These are phyloP conservation scores for Maudiozyma saulgeensis DNA, from an alignment of 805 yeast genomes.

Conservation along the genomic window DNA sequence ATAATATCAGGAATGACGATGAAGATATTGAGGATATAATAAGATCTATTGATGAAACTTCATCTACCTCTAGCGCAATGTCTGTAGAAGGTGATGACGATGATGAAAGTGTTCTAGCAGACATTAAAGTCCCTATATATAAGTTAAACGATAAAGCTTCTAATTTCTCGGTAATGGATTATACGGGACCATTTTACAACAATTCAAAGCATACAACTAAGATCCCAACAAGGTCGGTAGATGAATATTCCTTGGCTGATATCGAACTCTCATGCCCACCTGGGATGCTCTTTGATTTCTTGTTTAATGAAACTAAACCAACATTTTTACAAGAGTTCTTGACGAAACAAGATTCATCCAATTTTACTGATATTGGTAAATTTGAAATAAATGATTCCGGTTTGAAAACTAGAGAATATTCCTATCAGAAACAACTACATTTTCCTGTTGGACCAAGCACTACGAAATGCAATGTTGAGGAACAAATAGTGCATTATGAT, in stretches of 20 bases:
- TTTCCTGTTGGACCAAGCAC: constrained; percentile 90
- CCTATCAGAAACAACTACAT: constrained; percentile 65
- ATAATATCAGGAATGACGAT: constrained; percentile 8
- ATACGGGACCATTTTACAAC: constrained; percentile 50
- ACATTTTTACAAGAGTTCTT: constrained; percentile 35
- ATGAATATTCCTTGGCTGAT: constrained; percentile 46
- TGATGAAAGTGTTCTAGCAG: background rate
- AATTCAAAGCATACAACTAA: background rate
- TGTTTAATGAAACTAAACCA: constrained; percentile 55
- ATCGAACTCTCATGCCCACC: constrained; percentile 58
- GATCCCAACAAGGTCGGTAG: constrained; percentile 6
- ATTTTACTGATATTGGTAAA: constrained; percentile 28
- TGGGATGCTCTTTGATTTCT: constrained; percentile 58
- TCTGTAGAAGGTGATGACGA: background rate
- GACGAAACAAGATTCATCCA: constrained; percentile 31
- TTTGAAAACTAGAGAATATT: constrained; percentile 40
- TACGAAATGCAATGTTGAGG: constrained; percentile 62
- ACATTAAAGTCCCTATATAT: constrained; percentile 12
- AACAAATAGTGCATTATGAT: constrained; percentile 45
- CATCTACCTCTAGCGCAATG: background rate
- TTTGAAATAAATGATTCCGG: constrained; percentile 14
- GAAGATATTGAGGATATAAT: constrained; percentile 28
- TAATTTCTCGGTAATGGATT: constrained; percentile 25
- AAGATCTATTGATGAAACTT: constrained; percentile 37
- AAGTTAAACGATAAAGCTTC: background rate